These are phyloP conservation scores for Suillus subalutaceus DNA, from an alignment of 768 basidiomycete genomes.

Conservation along the genomic window DNA sequence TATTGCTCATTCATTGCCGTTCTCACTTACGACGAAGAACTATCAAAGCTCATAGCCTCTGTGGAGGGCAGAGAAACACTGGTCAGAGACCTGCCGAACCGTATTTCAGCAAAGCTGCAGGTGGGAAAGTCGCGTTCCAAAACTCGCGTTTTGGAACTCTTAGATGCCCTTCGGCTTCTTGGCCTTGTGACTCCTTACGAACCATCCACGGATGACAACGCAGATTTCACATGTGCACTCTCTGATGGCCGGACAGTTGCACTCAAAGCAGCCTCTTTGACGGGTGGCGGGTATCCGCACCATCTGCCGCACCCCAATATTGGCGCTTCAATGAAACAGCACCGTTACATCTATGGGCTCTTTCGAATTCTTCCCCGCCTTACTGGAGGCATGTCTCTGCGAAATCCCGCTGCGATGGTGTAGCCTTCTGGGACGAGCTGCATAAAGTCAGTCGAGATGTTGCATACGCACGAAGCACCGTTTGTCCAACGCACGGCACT, in stretches of 20 bases:
- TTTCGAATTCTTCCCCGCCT: conserved; percentile 50
- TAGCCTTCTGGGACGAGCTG: conserved; percentile 61
- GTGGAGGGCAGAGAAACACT: conserved; percentile 50
- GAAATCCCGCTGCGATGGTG: conserved; percentile 39
- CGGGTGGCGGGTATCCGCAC: conserved; percentile 47
- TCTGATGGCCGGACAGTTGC: conserved; percentile 46
- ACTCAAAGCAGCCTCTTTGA: conserved; percentile 49
- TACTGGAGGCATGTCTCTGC: conserved; percentile 57
- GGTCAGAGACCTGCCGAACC: conserved; percentile 55
- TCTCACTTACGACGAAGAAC: conserved; percentile 56
- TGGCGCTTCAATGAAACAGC: conserved; percentile 63
- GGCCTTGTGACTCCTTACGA: conserved; percentile 63
- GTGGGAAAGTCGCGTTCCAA: conserved; percentile 62
- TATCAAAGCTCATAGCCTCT: conserved; percentile 52
- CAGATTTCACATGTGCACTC: conserved; percentile 49
- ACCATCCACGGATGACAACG: conserved; percentile 41
- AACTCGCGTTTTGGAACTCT: conserved; percentile 59
- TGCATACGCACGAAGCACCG: conserved; percentile 26
- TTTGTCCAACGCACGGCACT: conserved; percentile 23
- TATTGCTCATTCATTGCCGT: conserved; percentile 68
- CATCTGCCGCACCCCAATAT: conserved; percentile 56
- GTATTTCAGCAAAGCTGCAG: conserved; percentile 54
- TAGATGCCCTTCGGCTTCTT: conserved; percentile 61
- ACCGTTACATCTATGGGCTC: conserved; percentile 63
- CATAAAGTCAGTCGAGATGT: conserved; percentile 48